These are phyloP conservation scores for Seiridium unicorne DNA, from an alignment of 2,329 filamentous ascomycete genomes.

Conservation along the genomic window DNA sequence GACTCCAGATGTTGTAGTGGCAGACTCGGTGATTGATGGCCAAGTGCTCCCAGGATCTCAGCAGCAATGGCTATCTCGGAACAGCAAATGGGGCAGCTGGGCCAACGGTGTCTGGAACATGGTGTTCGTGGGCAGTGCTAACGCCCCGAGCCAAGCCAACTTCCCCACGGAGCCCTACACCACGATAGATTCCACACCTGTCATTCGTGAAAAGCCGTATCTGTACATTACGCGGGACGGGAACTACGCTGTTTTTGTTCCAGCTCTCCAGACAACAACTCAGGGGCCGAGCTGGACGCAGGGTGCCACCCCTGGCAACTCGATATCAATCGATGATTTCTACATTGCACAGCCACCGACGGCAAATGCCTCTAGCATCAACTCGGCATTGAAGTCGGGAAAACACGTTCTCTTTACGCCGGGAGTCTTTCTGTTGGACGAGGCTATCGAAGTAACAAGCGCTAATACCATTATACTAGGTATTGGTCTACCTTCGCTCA, in stretches of 20 bases:
- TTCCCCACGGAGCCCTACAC: constrained; percentile 27
- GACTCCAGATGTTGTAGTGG: constrained; percentile 12
- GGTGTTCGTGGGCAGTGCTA: constrained; percentile 29
- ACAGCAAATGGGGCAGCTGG: constrained; percentile 30
- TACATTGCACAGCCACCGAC: constrained; percentile 21
- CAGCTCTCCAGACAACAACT: constrained; percentile 23
- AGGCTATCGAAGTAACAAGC: constrained; percentile 20
- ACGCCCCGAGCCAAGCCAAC: constrained; percentile 23
- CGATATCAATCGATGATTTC: constrained; percentile 26
- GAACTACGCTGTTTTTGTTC: constrained; percentile 26
- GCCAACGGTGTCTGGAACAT: constrained; percentile 33
- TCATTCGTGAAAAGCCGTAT: constrained; percentile 31
- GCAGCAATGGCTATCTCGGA: constrained; percentile 32
- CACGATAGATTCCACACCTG: constrained; percentile 24
- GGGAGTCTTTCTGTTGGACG: constrained; percentile 28
- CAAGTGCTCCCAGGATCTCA: constrained; percentile 30
- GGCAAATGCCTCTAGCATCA: constrained; percentile 21
- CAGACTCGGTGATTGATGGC: constrained; percentile 28
- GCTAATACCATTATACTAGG: constrained; percentile 27
- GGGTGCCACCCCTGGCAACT: constrained; percentile 23
- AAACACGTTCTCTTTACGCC: constrained; percentile 29
- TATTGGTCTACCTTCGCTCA: constrained; percentile 27
- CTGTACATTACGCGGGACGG: constrained; percentile 20
- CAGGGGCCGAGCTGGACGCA: constrained; percentile 26
- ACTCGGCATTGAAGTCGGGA: constrained; percentile 23